Evolutionary conservation across 2,329 filamentous ascomycete species (phyloP).

Genomic region (Penicillium aurantiogriseum): DNA sequence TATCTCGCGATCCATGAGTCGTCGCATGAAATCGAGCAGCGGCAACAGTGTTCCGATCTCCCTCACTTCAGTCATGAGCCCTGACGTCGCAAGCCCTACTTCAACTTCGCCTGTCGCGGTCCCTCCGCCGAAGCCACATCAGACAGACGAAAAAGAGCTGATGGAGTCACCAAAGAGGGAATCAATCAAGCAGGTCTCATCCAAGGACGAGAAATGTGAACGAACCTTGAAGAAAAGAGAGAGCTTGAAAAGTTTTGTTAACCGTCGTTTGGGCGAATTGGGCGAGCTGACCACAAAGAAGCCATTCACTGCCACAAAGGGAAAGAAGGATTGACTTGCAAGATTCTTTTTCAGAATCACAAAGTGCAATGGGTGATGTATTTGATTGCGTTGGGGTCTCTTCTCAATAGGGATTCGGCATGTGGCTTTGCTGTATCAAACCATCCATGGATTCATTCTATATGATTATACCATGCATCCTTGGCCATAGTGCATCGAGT

Average conservation of each 20-base stretch:
- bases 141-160: neutral
- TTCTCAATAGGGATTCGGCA: neutral
- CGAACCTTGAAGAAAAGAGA: constrained; percentile 14
- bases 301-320: neutral
- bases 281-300: neutral
- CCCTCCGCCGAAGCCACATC: neutral
- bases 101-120: neutral
- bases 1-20: constrained; percentile 40
- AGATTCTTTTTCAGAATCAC: neutral
- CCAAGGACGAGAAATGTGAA: constrained; percentile 17
- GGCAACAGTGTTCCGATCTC: constrained; percentile 25
- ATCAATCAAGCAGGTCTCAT: neutral
- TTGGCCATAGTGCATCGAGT: neutral
- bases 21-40: constrained; percentile 35
- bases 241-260: constrained; percentile 15
- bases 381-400: neutral
- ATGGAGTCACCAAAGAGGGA: neutral
- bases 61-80: constrained; percentile 21
- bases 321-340: constrained; percentile 1
- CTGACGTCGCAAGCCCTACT: neutral
- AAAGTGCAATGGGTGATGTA: neutral
- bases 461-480: neutral
- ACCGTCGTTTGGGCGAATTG: constrained; percentile 8
- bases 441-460: neutral
- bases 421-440: neutral